Conservation (phyloP, 2,329 filamentous ascomycete genomes). For the Cladorrhinum sp. region DNA sequence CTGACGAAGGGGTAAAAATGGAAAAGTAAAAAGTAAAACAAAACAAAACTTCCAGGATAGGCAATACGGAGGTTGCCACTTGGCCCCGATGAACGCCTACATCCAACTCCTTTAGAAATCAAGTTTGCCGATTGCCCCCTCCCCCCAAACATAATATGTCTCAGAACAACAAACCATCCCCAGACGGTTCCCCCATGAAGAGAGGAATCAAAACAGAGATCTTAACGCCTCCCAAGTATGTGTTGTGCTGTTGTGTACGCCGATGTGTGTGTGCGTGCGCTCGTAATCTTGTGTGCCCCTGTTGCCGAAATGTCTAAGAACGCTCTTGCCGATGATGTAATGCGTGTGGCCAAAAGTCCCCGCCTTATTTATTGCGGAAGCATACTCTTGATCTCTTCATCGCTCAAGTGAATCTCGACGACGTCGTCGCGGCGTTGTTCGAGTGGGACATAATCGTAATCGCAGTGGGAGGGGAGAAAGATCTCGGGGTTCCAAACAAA, state of each 20-base stretch:
- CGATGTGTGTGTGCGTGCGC: neutral
- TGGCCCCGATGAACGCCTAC: neutral
- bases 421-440: slow-evolving; percentile 75
- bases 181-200: neutral
- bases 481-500: slow-evolving; percentile 86
- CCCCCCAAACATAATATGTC: neutral
- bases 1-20: neutral
- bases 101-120: neutral
- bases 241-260: neutral
- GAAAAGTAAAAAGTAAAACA: neutral
- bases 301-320: neutral
- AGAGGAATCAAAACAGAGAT: neutral
- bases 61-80: neutral
- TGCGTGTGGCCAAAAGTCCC: neutral
- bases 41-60: neutral
- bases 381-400: slow-evolving; percentile 70
- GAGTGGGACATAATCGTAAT: slow-evolving; percentile 70
- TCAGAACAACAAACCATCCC: neutral
- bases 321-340: slow-evolving; percentile 4
- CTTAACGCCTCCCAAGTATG: neutral
- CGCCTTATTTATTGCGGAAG: slow-evolving; percentile 55
- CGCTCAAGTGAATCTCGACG: slow-evolving; percentile 71
- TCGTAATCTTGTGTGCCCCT: neutral
- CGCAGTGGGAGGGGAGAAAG: slow-evolving; percentile 74
- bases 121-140: neutral